Base-by-base conservation (phyloP, 805 yeast genomes). In the Millerago galiae region DNA sequence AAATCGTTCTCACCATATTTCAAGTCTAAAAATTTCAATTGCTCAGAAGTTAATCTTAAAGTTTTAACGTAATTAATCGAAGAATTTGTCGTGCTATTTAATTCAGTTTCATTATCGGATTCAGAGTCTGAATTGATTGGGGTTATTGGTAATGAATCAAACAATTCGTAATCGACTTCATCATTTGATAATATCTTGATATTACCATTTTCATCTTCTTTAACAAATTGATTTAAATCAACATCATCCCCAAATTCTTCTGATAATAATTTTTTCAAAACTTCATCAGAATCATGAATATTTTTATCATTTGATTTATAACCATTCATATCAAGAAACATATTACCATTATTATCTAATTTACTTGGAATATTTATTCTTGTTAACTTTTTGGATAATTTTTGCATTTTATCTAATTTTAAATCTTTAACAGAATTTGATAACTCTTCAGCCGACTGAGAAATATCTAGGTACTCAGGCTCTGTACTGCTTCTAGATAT, bases 281-380 rank as follows among this genome's bases (percentile, higher is more conserved):
- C 66, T 39, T 80, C 80, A 58, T 89, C 96, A 0, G 95, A 77
- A 51, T 78, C 80, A 39, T 81, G 80, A 33, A 84, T 77, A 59
- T 83, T 87, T 51, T 81, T 79, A 40, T 81, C 83, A 53, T 82
- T 88, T 28, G 95, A 83, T 63, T 90, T 91, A 65, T 93, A 93
- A 14, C 99, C 99, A 53, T 89, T 95, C 81, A 91, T 87, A 64
- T 93, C 99, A 35, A 93, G 66, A 34, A 89, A 75, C 52, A 93
- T 71, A 57, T 89, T 96, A 11, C 99, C 99, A 54, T 87, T 85
- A 47, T 83, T 81, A 48, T 86, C 95, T 30, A 90, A 75, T 51
- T 81, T 86, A 25, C 95, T 81, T 1, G 97, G 96, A 27, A 93
- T 89, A 56, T 89, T 86, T 50, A 78, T 77, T 49, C 75, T 72